A percentile compares a stretch with the other conserved stretches of the same genome.
phyloP scores from a whole-genome alignment of 73 alveolate species.

The Uronychia setigera region DNA sequence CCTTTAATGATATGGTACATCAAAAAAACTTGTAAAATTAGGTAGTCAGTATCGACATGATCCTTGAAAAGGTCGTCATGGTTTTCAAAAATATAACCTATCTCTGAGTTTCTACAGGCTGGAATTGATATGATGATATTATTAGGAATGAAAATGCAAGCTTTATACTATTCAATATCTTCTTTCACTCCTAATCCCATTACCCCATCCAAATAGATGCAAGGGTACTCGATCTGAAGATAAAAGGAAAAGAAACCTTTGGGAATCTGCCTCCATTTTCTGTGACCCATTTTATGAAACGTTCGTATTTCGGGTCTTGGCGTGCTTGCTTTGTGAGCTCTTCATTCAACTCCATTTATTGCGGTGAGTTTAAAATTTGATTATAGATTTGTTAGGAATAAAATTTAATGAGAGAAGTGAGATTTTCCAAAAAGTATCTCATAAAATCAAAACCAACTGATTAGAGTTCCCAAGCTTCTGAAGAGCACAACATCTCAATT shows the following conservation, averaged over 20 bases:
- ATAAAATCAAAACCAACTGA: too few relatives aligned
- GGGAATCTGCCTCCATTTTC: background rate
- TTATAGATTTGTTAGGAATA: too few relatives aligned
- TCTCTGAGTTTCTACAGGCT: slow-evolving; percentile 14
- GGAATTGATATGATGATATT: slow-evolving; percentile 36
- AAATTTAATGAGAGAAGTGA: too few relatives aligned
- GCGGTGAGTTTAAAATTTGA: too few relatives aligned
- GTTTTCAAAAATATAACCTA: slow-evolving; percentile 16
- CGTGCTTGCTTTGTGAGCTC: background rate
- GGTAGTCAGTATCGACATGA: slow-evolving; percentile 44
- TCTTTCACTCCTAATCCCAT: slow-evolving; percentile 49
- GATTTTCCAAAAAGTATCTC: too few relatives aligned
- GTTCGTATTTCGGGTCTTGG: background rate
- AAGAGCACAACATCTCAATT: too few relatives aligned
- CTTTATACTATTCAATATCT: slow-evolving; percentile 38
- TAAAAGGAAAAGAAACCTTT: background rate
- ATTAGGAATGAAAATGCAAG: slow-evolving; percentile 50
- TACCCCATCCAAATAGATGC: slow-evolving; percentile 21
- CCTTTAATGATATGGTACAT: slow-evolving; percentile 41
- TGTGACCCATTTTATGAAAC: background rate
- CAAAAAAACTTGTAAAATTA: slow-evolving; percentile 25
- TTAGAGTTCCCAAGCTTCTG: too few relatives aligned
- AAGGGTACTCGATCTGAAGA: slow-evolving; percentile 16
- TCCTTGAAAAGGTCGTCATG: slow-evolving; percentile 22
- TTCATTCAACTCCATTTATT: background rate